Evolutionary conservation across 345 rosid species (phyloP).

Genomic region (Hibiscus trionum): DNA sequence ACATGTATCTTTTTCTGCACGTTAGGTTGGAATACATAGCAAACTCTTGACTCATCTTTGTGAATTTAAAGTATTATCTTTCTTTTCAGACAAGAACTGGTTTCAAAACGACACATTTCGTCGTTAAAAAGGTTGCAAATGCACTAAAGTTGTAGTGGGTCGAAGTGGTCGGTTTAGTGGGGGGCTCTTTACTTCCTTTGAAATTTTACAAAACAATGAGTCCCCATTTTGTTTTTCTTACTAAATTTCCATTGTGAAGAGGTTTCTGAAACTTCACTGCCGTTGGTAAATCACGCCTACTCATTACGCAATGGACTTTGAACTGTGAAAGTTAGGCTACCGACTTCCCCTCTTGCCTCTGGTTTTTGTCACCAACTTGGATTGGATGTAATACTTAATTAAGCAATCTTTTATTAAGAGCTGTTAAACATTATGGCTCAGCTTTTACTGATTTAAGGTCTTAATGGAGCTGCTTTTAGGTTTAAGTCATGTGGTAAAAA

Average conservation of each 20-base stretch:
- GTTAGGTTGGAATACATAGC: constrained; percentile 2
- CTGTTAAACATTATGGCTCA: not conserved
- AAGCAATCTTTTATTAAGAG: not conserved
- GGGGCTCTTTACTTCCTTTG: not conserved
- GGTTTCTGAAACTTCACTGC: not conserved
- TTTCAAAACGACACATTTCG: not conserved
- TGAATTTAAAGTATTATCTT: not conserved
- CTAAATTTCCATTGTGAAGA: not conserved
- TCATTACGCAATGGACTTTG: not conserved
- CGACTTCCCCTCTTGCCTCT: not conserved
- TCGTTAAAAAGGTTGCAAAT: not conserved
- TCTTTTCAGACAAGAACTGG: not conserved
- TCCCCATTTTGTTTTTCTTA: not conserved
- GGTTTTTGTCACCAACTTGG: not conserved
- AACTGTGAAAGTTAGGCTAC: constrained; percentile 4
- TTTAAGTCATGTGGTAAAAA: not conserved
- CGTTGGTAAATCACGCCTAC: constrained; percentile 3
- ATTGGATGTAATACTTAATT: not conserved
- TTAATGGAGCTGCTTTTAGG: not conserved
- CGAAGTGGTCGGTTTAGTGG: constrained; percentile 8
- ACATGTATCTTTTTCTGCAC: not conserved
- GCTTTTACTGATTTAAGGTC: not conserved
- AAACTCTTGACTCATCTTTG: not conserved
- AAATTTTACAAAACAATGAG: not conserved
- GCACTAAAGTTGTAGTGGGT: not conserved